Base-by-base conservation (phyloP, 192 early-diverging fungal species). In the Gamsiella multidivaricata region DNA sequence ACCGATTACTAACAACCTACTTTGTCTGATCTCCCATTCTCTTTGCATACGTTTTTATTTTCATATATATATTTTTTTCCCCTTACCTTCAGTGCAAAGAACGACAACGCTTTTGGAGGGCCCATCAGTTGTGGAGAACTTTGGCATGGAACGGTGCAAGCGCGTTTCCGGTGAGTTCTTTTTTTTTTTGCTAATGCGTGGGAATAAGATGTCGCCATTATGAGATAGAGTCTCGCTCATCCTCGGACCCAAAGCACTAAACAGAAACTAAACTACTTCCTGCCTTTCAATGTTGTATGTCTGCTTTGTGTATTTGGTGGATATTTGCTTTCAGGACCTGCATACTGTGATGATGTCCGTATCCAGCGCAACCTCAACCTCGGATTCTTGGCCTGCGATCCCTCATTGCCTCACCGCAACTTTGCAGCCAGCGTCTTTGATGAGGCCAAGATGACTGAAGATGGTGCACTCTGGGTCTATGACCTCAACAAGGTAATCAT, bases 301-400 rank as follows among this genome's bases (percentile, higher is more conserved):
- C 18, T 11, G 8, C 34, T 57, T 7, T 36, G 1, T 33, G 17
- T n/a, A 23, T 11, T 5, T 17, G 22, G 4, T 46, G 20, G 17
- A n/a, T 12, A 8, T 22, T 36, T 18, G 50, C 22, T 15, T 29
- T 39, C 56, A 76, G 72, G 64, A 5, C 72, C 72, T 22, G 42
- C 50, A 0, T 67, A 34, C 59, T 76, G 72, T n/a, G 72, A 76
- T 61, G 72, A 76, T 68, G 59, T 76, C 15, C 72, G 72, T 33
- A 68, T 76, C 29, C 72, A 76, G 37, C 72, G 72, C 56, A 76
- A 67, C 45, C 59, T 76, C 43, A 67, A 76, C 45, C 36, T 76
- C 37, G 72, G 59, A 41, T 56, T 76, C 29, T 49, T 67, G 12
- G 72, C 72, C 18, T 76, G 72, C 32, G 72, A 76, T 37, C 64